Conservation (phyloP, 768 basidiomycete species). For the Agrocybe pediades region DNA sequence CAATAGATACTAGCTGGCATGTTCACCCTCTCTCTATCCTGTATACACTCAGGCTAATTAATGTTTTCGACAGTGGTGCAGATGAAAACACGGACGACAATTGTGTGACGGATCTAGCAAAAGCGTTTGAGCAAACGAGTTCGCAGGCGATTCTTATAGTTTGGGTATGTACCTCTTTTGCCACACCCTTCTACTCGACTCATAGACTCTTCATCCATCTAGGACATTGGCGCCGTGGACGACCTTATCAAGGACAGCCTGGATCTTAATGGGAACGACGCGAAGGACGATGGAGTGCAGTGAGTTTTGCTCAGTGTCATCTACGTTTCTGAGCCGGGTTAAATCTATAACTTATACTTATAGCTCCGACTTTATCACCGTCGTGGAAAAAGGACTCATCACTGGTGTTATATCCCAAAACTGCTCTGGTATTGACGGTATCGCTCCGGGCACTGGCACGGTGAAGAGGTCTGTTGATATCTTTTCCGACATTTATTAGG, state of each 20-base stretch:
- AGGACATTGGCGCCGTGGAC: conserved; percentile 19
- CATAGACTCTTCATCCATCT: neutral
- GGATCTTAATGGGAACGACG: conserved; percentile 19
- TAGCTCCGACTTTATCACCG: conserved; percentile 18
- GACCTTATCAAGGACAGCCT: conserved; percentile 17
- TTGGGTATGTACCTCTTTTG: conserved; percentile 16
- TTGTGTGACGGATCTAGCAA: conserved; percentile 21
- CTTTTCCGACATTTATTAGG: neutral
- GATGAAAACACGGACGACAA: conserved; percentile 28
- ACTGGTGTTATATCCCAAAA: conserved; percentile 14
- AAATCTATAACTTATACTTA: neutral
- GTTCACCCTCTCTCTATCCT: neutral
- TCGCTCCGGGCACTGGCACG: conserved; percentile 14
- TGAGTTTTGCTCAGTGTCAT: neutral
- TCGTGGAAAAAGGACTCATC: conserved; percentile 16
- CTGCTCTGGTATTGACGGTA: conserved; percentile 19
- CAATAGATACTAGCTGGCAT: conserved; percentile 25
- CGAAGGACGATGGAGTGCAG: conserved; percentile 19
- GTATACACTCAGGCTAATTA: neutral
- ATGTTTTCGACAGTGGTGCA: conserved; percentile 17
- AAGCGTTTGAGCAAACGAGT: conserved; percentile 25
- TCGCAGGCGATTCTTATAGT: conserved; percentile 23
- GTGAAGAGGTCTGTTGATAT: neutral
- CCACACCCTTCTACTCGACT: neutral
- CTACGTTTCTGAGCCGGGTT: no score